Evolutionary conservation across 306 rosid species (phyloP), one percentile per base, ranked within the genome.

Genomic region (Lotus japonicus): DNA sequence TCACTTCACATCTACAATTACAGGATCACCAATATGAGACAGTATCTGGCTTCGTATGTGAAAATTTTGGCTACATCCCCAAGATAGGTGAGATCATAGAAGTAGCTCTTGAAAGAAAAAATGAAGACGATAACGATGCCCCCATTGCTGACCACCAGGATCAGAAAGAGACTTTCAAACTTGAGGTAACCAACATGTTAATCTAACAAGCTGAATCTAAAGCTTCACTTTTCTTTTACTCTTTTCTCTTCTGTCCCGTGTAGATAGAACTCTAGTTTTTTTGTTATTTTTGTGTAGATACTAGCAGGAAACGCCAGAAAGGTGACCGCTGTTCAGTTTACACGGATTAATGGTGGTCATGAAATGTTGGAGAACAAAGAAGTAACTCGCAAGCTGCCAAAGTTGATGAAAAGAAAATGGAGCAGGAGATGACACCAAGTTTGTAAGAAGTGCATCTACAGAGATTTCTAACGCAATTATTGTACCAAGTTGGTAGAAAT

Each of bases 1-100:
- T 0, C 38, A 43, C 19, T 39, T 57, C 19, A 21, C 68, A 38
- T 59, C 12, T 54, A 5, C 50, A 54, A 42, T 68, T 59, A 52
- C 84, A 92, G 96, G 96, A 89, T 78, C 91, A 88, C 72, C 98
- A 84, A 80, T 92, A 92, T 42, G 98, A 92, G 83, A 90, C 97
- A 10, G 96, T 90, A 35, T 92, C 94, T 0, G 98, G 97, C 59
- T 92, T 92, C 75, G 87, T 90, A 46, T 92, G 98, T 15, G 97
- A 86, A 82, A 84, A 88, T 52, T 89, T 92, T 83, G 98, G 98
- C 70, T 90, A 89, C 65, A 88, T 90, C 68, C 97, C 94, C 10
- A 85, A 88, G 80, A 88, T 89, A 5, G 94, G 94, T 17, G 94
- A 92, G 82, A 77, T 76, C 72, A 83, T 89, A 67, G 90, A 92